Evolutionary conservation across 208 protist species (phyloP).

Genomic region (Trypanosoma melophagium): DNA sequence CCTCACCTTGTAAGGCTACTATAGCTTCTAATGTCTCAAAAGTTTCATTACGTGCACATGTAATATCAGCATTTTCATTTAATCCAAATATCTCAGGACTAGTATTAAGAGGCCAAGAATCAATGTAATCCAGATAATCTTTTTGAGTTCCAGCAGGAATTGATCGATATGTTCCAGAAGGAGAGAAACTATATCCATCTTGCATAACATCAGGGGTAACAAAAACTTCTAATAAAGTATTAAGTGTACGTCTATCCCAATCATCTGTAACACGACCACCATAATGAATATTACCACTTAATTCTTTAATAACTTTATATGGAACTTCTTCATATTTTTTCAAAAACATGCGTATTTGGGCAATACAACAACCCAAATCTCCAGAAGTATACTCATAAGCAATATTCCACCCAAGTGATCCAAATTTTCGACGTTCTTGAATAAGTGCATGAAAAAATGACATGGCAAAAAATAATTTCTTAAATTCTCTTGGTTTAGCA

Average conservation of each 20-base stretch:
- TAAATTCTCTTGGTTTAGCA: slow-evolving; percentile 87
- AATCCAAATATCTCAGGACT: slow-evolving; percentile 96
- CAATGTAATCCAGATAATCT: slow-evolving; percentile 91
- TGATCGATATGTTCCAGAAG: slow-evolving; percentile 78
- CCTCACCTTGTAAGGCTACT: slow-evolving; percentile 74
- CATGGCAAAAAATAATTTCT: slow-evolving; percentile 96
- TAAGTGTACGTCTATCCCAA: slow-evolving; percentile 96
- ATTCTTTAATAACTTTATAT: slow-evolving; percentile 96
- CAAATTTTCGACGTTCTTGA: slow-evolving; percentile 98
- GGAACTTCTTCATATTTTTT: slow-evolving; percentile 97
- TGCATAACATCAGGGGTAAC: slow-evolving; percentile 89
- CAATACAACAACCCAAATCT: slow-evolving; percentile 94
- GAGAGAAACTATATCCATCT: slow-evolving; percentile 90
- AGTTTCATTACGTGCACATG: slow-evolving; percentile 91
- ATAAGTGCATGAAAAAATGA: slow-evolving; percentile 98
- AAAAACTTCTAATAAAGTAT: slow-evolving; percentile 93
- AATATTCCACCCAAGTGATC: slow-evolving; percentile 99
- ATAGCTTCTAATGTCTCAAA: slow-evolving; percentile 90
- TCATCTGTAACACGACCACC: slow-evolving; percentile 98
- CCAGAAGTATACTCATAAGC: slow-evolving; percentile 97
- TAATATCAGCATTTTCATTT: slow-evolving; percentile 98
- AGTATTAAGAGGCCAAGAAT: slow-evolving; percentile 92
- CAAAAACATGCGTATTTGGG: slow-evolving; percentile 95
- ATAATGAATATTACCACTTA: slow-evolving; percentile 98
- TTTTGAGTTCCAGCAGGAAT: slow-evolving; percentile 75